Evolutionary conservation across 495 filamentous ascomycete species (phyloP).

Genomic region (Annulohypoxylon bovei): DNA sequence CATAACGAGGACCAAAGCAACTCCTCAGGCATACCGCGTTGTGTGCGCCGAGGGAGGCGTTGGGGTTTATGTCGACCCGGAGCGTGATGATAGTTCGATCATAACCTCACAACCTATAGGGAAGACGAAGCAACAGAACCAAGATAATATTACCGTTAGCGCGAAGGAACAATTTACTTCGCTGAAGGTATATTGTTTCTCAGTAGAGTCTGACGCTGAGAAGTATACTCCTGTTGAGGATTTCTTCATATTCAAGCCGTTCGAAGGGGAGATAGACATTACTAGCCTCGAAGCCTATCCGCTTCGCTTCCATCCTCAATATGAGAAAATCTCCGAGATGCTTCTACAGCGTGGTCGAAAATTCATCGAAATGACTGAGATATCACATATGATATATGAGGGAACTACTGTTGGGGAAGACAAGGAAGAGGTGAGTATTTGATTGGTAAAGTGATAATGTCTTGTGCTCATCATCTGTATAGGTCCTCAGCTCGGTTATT

Average conservation of each 20-base stretch:
- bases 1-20: background rate
- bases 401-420: background rate
- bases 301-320: background rate
- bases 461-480: background rate
- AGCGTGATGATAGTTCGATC: background rate
- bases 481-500: conserved; percentile 2
- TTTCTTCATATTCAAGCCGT: background rate
- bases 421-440: background rate
- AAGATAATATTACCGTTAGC: background rate
- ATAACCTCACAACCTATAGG: background rate
- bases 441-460: background rate
- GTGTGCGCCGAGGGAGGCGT: background rate
- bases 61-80: background rate
- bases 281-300: conserved; percentile 8
- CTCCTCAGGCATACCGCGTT: conserved; percentile 5
- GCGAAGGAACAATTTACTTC: background rate
- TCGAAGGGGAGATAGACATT: conserved; percentile 3
- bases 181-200: background rate
- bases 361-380: conserved; percentile 4
- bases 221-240: background rate
- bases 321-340: background rate
- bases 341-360: conserved; percentile 1
- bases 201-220: background rate
- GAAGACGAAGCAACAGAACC: background rate
- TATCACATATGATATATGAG: conserved; percentile 9